phyloP scores from a whole-genome alignment of 169 alveolate species.

The Eimeria maxima region DNA sequence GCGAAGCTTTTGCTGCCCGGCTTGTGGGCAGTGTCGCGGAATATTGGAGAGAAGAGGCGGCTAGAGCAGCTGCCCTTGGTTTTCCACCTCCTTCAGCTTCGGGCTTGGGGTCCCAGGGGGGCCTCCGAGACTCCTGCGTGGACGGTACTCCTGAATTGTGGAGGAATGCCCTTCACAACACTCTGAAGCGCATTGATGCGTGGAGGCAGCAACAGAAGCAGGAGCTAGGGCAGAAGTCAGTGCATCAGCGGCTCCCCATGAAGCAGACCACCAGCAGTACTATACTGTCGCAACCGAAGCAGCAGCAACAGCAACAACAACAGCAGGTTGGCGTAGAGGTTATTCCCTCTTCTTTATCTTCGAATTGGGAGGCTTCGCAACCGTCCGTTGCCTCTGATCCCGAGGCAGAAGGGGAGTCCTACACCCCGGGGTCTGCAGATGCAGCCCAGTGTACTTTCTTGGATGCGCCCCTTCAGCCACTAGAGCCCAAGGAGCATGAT shows the following conservation, averaged over 20 bases:
- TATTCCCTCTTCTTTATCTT: background rate
- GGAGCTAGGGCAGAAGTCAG: background rate
- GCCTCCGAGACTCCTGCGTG: background rate
- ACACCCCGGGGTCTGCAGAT: conserved; percentile 6
- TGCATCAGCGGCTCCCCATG: conserved; percentile 25
- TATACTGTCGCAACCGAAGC: background rate
- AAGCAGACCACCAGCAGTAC: background rate
- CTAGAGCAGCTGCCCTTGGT: conserved; percentile 63
- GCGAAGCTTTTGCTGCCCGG: conserved; percentile 47
- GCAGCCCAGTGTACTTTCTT: background rate
- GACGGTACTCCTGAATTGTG: conserved; percentile 15
- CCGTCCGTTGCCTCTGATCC: conserved; percentile 5
- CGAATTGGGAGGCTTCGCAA: conserved; percentile 56
- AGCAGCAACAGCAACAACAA: conserved; percentile 46
- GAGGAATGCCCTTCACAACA: conserved; percentile 21
- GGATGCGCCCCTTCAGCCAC: background rate
- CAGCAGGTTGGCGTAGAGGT: background rate
- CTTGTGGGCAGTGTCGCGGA: conserved; percentile 69
- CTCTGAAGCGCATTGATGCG: background rate
- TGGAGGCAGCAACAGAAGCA: conserved; percentile 67
- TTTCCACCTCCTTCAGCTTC: conserved; percentile 47
- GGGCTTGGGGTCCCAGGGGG: conserved; percentile 26
- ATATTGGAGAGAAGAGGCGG: conserved; percentile 80
- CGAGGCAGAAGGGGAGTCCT: background rate
- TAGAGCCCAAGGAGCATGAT: background rate